Evolutionary conservation across 306 rosid species (phyloP).

Genomic region (Abrus precatorius): DNA sequence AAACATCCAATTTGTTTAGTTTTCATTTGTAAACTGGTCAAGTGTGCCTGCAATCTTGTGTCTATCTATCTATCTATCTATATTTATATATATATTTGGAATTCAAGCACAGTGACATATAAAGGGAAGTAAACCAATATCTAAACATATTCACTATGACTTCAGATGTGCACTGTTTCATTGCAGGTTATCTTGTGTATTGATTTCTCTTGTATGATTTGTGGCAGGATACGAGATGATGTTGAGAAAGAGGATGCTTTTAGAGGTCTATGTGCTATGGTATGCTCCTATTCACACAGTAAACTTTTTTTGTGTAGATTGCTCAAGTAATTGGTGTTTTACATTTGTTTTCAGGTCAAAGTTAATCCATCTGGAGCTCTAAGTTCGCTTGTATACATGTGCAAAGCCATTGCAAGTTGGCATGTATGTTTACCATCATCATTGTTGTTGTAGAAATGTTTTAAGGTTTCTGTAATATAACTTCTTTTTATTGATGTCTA

Average conservation of each 20-base stretch:
- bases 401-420: constrained; percentile 99
- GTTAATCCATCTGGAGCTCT: constrained; percentile 95
- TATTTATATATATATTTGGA: constrained; percentile 14
- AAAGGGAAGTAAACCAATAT: constrained; percentile 14
- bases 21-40: constrained; percentile 8
- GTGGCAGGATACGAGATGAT: constrained; percentile 93
- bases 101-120: constrained; percentile 4
- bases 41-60: background rate
- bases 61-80: too few species aligned
- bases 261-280: constrained; percentile 96
- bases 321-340: constrained; percentile 21
- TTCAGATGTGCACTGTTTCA: constrained; percentile 16
- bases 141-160: constrained; percentile 11
- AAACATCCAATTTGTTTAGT: background rate
- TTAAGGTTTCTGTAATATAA: constrained; percentile 36
- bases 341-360: constrained; percentile 74
- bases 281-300: constrained; percentile 52
- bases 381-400: constrained; percentile 78
- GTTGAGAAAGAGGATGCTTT: constrained; percentile 99
- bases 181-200: constrained; percentile 26
- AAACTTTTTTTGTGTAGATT: constrained; percentile 1
- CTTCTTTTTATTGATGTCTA: constrained; percentile 25
- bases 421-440: constrained; percentile 69
- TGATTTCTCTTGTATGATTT: constrained; percentile 47
- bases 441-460: constrained; percentile 22